Evolutionary conservation across 179 eudicot genomes (phyloP).

Genomic region (Beta corolliflora): DNA sequence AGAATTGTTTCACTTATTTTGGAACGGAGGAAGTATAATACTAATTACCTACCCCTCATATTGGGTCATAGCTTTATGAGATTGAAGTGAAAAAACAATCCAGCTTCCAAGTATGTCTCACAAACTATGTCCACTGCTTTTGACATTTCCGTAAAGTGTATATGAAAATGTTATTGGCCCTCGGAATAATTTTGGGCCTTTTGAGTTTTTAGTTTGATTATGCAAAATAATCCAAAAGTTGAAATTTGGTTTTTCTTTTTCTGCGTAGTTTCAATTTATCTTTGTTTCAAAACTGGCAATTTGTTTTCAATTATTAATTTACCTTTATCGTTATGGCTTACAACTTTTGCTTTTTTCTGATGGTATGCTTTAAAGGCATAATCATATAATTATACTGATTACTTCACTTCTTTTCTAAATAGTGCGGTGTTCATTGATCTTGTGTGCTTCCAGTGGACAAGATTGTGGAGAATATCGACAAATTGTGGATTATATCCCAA

Average conservation of each 20-base stretch:
- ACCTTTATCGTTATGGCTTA: neutral
- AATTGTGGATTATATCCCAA: neutral
- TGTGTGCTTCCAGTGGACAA: conserved; percentile 5
- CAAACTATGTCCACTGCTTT: neutral
- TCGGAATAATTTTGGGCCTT: neutral
- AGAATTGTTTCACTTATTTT: too few species aligned
- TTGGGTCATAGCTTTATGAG: too few species aligned
- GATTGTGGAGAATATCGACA: too few species aligned
- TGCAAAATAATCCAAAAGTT: neutral
- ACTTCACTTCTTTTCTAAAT: neutral
- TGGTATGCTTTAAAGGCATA: neutral
- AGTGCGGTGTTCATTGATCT: neutral
- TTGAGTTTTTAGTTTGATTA: neutral
- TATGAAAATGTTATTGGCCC: neutral
- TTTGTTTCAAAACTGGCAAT: neutral
- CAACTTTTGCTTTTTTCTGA: neutral
- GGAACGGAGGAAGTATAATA: too few species aligned
- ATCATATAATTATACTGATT: neutral
- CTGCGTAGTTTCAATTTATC: neutral
- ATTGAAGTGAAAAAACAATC: neutral
- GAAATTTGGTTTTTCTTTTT: neutral
- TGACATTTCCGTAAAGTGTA: neutral
- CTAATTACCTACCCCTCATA: too few species aligned
- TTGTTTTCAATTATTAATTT: neutral
- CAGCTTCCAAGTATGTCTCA: neutral